Evolutionary conservation across 148 eudicot species (phyloP).

Genomic region (Rhododendron vialii): DNA sequence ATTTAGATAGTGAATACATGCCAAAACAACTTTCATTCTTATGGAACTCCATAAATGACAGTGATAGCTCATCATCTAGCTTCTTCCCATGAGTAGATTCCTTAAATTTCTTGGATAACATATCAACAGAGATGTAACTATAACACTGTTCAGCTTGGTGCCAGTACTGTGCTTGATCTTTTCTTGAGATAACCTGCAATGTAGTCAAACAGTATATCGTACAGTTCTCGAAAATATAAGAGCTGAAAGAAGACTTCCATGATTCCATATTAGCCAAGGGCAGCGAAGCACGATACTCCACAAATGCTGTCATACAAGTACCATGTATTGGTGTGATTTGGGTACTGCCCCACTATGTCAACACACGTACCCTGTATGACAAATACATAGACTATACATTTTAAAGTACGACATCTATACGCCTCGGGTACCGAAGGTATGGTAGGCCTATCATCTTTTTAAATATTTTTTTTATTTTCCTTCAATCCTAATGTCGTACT

Average conservation of each 20-base stretch:
- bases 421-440: background rate
- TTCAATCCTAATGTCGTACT: no score
- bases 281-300: background rate
- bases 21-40: slow-evolving; percentile 37
- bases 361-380: background rate
- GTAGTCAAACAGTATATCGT: background rate
- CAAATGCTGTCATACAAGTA: background rate
- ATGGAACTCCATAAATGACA: slow-evolving; percentile 38
- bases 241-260: background rate
- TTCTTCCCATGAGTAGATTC: slow-evolving; percentile 38
- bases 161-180: slow-evolving; percentile 81
- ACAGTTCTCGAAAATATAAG: background rate
- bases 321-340: background rate
- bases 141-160: slow-evolving; percentile 25
- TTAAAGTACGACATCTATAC: background rate
- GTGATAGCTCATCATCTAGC: slow-evolving; percentile 38
- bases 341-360: background rate
- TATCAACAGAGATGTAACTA: slow-evolving; percentile 43
- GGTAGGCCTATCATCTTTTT: background rate
- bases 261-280: background rate
- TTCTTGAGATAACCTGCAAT: slow-evolving; percentile 66
- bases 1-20: slow-evolving; percentile 48
- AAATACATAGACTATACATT: background rate
- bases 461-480: no score
- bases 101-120: slow-evolving; percentile 41